Base-by-base conservation (phyloP, 345 rosid species). In the Dipteronia sinensis region DNA sequence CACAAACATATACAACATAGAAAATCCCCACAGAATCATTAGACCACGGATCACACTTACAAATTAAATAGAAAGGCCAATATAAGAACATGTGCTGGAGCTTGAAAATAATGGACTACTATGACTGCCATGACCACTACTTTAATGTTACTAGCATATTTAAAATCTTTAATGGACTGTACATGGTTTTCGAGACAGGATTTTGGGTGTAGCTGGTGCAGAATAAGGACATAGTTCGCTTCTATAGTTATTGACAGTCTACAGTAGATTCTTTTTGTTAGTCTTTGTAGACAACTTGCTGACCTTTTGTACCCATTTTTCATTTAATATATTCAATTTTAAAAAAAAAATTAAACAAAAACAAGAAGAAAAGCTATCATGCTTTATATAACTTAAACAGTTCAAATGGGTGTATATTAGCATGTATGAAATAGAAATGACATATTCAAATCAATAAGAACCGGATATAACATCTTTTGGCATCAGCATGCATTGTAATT, bases 1-100 rank as follows among this genome's bases (percentile, higher is more conserved):
- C 65, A 78, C 67, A 76, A 78, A 62, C 47, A 79, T 27, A 74
- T 31, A 70, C 27, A n/a, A 46, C 22, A 51, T 27, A 71, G 56
- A 59, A 10, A 73, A 58, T 15, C 76, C 2, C 51, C 10, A 38
- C 46, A 53, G 13, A 61, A 72, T 22, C 20, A 20, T n/a, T 69
- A 64, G 1, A 23, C 17, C 55, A 78, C 78, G 78, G 64, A 71
- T 34, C 68, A 72, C 75, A 31, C 22, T 29, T 46, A 34, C 46
- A 53, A 64, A 65, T 38, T 47, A n/a, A 55, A 31, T 10, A 46
- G 27, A 19, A 62, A 29, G 7, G 25, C 11, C 47, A 42, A 51
- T 19, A 53, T 17, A 29, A 44, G 42, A 64, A 73, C 15, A 75
- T 27, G 31, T 47, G 56, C 44, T 25, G 67, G 51, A 11, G 16